A percentile compares a stretch with the other conserved stretches of the same genome.
Evolutionary conservation across 2,329 filamentous ascomycete genomes (phyloP).

Genomic region (Exophiala aquamarina): DNA sequence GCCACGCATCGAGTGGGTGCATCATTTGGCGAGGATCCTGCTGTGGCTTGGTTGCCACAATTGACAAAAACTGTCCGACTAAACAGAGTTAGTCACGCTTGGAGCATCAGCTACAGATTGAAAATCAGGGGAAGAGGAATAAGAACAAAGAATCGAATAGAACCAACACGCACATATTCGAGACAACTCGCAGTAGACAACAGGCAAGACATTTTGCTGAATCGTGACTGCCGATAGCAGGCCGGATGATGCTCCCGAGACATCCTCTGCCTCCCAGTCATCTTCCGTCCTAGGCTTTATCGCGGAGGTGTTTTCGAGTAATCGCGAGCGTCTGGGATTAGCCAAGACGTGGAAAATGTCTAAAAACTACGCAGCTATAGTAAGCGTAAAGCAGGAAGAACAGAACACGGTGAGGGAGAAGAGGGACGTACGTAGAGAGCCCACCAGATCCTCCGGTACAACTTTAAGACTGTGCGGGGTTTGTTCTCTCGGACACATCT

Average conservation of each 20-base stretch:
- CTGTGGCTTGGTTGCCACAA: conserved; percentile 25
- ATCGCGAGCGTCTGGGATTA: conserved; percentile 26
- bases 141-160: conserved; percentile 14
- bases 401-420: conserved; percentile 19
- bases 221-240: conserved; percentile 26
- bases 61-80: conserved; percentile 26
- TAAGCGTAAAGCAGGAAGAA: conserved; percentile 26
- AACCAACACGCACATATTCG: conserved; percentile 27
- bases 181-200: conserved; percentile 28
- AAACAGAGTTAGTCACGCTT: conserved; percentile 26
- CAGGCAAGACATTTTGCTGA: conserved; percentile 25
- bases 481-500: conserved; percentile 29
- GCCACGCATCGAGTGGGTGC: conserved; percentile 27
- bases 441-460: conserved; percentile 30
- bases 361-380: conserved; percentile 23
- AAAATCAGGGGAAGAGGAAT: conserved; percentile 11
- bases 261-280: conserved; percentile 28
- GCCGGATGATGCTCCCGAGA: conserved; percentile 20
- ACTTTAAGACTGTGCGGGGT: conserved; percentile 26
- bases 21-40: conserved; percentile 28
- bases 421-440: conserved; percentile 27
- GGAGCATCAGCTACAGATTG: conserved; percentile 15
- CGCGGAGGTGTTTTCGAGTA: conserved; percentile 25
- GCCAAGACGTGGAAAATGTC: conserved; percentile 29
- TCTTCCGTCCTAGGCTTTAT: conserved; percentile 29